phyloP scores from a whole-genome alignment of 192 early-diverging fungal genomes.

The Gaertneriomyces semiglobifer region DNA sequence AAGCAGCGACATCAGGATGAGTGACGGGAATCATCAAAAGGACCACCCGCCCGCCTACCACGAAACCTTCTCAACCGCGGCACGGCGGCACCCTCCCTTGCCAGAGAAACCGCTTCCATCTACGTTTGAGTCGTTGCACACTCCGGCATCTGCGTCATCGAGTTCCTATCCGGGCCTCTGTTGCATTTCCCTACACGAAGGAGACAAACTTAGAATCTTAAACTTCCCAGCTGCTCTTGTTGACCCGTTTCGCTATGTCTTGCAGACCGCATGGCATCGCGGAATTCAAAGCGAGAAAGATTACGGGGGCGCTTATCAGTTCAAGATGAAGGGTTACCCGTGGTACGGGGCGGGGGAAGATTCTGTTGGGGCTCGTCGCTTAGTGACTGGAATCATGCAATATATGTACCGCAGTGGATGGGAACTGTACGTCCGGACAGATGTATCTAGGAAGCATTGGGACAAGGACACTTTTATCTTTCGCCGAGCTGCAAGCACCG shows the following conservation, averaged over 20 bases:
- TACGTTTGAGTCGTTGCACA: too few relatives aligned
- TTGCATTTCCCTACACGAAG: constrained; percentile 8
- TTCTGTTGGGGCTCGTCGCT: background rate
- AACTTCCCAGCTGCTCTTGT: background rate
- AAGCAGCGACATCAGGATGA: too few relatives aligned
- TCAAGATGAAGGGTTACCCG: constrained; percentile 9
- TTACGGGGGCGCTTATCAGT: constrained; percentile 4
- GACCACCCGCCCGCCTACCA: too few relatives aligned
- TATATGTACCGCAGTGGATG: constrained; percentile 13
- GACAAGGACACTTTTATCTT: constrained; percentile 20
- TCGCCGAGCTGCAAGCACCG: background rate
- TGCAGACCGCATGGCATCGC: background rate
- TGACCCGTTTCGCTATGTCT: background rate
- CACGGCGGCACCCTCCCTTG: too few relatives aligned
- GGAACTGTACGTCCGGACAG: background rate
- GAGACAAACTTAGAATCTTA: constrained; percentile 12
- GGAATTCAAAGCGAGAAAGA: constrained; percentile 3
- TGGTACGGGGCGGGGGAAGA: constrained; percentile 14
- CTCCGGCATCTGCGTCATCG: too few relatives aligned
- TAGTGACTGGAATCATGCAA: constrained; percentile 8
- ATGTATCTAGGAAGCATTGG: constrained; percentile 9
- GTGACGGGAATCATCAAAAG: too few relatives aligned
- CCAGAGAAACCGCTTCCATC: too few relatives aligned
- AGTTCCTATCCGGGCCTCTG: background rate
- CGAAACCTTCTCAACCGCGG: too few relatives aligned